Percentiles rank a stretch among this genome's conserved stretches.
Evolutionary conservation across 352 stramenopile genomes (phyloP).

Genomic region (Aphanomyces astaci): DNA sequence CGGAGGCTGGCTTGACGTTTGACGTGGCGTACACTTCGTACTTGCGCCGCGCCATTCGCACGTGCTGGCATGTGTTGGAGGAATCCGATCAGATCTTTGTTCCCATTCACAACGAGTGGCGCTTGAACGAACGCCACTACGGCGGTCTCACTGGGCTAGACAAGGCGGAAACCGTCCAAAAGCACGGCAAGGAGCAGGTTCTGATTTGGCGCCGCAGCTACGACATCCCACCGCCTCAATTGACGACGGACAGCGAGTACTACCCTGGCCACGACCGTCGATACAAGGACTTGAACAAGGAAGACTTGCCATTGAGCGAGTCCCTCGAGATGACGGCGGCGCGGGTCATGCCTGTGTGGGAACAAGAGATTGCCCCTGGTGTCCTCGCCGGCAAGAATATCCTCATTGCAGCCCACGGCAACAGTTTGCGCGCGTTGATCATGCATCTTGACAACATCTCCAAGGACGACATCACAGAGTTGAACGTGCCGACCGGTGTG

Average conservation of each 20-base stretch:
- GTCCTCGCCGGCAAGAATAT: conserved; percentile 92
- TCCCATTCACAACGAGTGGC: conserved; percentile 90
- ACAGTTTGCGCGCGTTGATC: conserved; percentile 88
- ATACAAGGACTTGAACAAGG: conserved; percentile 80
- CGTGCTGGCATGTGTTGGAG: conserved; percentile 90
- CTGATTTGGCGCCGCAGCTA: conserved; percentile 96
- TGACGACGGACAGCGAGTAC: conserved; percentile 87
- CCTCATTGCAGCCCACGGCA: conserved; percentile 92
- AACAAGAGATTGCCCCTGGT: conserved; percentile 86
- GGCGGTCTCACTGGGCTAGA: conserved; percentile 86
- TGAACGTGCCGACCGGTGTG: conserved; percentile 91
- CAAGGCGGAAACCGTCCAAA: conserved; percentile 86
- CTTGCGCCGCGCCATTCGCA: conserved; percentile 92
- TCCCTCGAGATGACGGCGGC: conserved; percentile 91
- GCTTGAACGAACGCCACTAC: conserved; percentile 88
- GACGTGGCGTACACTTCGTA: conserved; percentile 94
- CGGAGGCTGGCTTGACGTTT: conserved; percentile 90
- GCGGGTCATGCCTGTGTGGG: conserved; percentile 87
- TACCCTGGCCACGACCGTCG: conserved; percentile 88
- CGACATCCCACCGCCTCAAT: conserved; percentile 93
- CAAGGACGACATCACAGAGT: conserved; percentile 89
- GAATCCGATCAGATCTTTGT: conserved; percentile 93
- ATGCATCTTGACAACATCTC: conserved; percentile 92
- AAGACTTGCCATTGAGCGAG: conserved; percentile 87
- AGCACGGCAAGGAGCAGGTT: conserved; percentile 89